Percentiles rank a stretch among this genome's conserved stretches.
phyloP scores from a whole-genome alignment of 345 rosid genomes.

The Salix exigua region DNA sequence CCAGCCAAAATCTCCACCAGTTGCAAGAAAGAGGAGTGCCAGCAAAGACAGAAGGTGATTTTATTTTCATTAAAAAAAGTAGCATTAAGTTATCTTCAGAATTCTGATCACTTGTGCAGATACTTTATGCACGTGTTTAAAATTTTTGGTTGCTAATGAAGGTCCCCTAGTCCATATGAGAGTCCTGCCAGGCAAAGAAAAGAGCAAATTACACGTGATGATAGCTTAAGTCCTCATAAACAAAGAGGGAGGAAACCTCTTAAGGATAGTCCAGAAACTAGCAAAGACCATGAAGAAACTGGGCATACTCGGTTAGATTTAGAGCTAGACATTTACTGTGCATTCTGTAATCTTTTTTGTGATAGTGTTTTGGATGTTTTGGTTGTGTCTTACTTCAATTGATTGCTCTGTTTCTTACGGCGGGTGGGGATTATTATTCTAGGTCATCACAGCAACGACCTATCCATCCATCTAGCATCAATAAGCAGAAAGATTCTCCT shows the following conservation, averaged over 20 bases:
- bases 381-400: neutral
- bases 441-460: constrained; percentile 31
- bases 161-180: constrained; percentile 9
- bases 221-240: constrained; percentile 27
- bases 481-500: constrained; percentile 36
- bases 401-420: constrained; percentile 24
- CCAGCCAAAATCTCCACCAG: constrained; percentile 21
- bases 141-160: neutral
- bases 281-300: constrained; percentile 29
- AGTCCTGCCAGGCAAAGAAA: constrained; percentile 12
- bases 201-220: constrained; percentile 9
- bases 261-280: constrained; percentile 26
- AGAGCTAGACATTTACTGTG: neutral
- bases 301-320: constrained; percentile 30
- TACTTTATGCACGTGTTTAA: neutral
- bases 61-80: neutral
- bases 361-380: constrained; percentile 2
- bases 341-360: constrained; percentile 4
- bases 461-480: constrained; percentile 27
- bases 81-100: neutral
- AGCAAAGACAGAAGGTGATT: constrained; percentile 37
- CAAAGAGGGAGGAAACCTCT: constrained; percentile 30
- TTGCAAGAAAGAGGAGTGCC: constrained; percentile 17
- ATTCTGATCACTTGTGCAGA: neutral
- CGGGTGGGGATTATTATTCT: constrained; percentile 30